Percentiles rank a stretch among this genome's conserved stretches.
These are phyloP conservation scores for Penicillium psychrofluorescens DNA, from an alignment of 495 filamentous ascomycete genomes.

Conservation along the genomic window DNA sequence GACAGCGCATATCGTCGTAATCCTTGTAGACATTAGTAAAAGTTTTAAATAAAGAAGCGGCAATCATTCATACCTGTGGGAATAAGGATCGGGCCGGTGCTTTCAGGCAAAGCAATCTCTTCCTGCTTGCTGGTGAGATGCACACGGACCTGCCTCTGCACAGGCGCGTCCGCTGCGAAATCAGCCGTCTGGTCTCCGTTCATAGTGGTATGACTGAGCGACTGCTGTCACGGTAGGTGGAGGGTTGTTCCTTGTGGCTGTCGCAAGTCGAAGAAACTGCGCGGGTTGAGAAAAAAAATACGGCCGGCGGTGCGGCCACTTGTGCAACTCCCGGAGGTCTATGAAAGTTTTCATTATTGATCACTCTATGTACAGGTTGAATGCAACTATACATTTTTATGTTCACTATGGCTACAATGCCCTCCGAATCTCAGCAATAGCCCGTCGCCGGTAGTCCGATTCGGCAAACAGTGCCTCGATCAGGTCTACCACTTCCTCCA, in stretches of 20 bases:
- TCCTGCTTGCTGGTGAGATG: conserved; percentile 51
- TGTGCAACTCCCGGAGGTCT: conserved; percentile 37
- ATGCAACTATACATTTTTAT: not conserved
- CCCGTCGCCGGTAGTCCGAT: conserved; percentile 65
- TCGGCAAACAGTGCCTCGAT: conserved; percentile 88
- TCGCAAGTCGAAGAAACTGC: conserved; percentile 25
- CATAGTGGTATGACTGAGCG: conserved; percentile 19
- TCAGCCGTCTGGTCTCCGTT: conserved; percentile 16
- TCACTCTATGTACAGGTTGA: not conserved
- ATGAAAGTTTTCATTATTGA: not conserved
- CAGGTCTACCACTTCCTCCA: conserved; percentile 80
- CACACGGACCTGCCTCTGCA: conserved; percentile 50
- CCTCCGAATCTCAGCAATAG: conserved; percentile 69
- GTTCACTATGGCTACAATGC: conserved; percentile 12
- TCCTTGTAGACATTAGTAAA: conserved; percentile 34
- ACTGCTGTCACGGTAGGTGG: conserved; percentile 6
- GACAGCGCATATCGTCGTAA: conserved; percentile 87
- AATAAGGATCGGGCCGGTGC: conserved; percentile 55
- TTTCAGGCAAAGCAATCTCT: conserved; percentile 55
- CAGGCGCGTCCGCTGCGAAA: conserved; percentile 18
- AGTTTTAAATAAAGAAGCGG: conserved; percentile 9
- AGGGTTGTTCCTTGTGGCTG: conserved; percentile 16
- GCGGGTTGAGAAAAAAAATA: conserved; percentile 36
- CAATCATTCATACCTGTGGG: conserved; percentile 47
- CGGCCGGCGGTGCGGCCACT: conserved; percentile 38